Evolutionary conservation across 2,329 filamentous ascomycete genomes (phyloP).

Genomic region (Helotiales sp.): DNA sequence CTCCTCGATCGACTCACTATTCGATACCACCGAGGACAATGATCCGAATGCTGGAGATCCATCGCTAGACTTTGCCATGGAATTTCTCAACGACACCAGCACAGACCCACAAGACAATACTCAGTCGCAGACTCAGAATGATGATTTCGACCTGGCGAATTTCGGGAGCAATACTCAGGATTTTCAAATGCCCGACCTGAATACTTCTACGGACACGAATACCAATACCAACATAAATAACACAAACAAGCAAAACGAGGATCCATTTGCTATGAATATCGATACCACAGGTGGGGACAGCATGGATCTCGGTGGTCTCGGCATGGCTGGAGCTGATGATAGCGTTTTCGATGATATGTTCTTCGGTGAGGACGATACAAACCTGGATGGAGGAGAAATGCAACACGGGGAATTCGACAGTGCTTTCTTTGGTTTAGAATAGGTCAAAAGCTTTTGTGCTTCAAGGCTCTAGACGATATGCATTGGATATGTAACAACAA

Average conservation of each 20-base stretch:
- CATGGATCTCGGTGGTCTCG: slow-evolving; percentile 53
- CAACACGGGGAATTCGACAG: slow-evolving; percentile 32
- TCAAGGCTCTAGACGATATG: background rate
- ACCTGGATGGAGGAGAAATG: slow-evolving; percentile 25
- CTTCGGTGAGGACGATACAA: slow-evolving; percentile 24
- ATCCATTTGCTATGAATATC: slow-evolving; percentile 23
- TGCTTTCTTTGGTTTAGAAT: slow-evolving; percentile 31
- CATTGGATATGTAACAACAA: background rate
- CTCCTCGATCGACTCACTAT: slow-evolving; percentile 31
- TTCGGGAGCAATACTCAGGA: slow-evolving; percentile 37
- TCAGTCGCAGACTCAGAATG: slow-evolving; percentile 25
- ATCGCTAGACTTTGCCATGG: slow-evolving; percentile 30
- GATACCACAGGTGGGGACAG: slow-evolving; percentile 18
- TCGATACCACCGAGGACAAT: slow-evolving; percentile 26
- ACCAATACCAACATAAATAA: slow-evolving; percentile 9
- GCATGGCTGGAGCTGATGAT: slow-evolving; percentile 40
- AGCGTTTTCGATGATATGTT: slow-evolving; percentile 35
- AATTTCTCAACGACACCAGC: slow-evolving; percentile 26
- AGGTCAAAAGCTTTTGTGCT: background rate
- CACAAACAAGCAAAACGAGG: slow-evolving; percentile 23
- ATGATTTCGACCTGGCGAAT: slow-evolving; percentile 33
- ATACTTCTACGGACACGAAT: slow-evolving; percentile 19
- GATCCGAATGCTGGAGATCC: slow-evolving; percentile 17
- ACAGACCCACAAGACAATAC: slow-evolving; percentile 19
- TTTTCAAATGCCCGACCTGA: slow-evolving; percentile 40